These are phyloP conservation scores for Mycocentrospora acerina DNA, from an alignment of 2,329 filamentous ascomycete species.

Conservation along the genomic window DNA sequence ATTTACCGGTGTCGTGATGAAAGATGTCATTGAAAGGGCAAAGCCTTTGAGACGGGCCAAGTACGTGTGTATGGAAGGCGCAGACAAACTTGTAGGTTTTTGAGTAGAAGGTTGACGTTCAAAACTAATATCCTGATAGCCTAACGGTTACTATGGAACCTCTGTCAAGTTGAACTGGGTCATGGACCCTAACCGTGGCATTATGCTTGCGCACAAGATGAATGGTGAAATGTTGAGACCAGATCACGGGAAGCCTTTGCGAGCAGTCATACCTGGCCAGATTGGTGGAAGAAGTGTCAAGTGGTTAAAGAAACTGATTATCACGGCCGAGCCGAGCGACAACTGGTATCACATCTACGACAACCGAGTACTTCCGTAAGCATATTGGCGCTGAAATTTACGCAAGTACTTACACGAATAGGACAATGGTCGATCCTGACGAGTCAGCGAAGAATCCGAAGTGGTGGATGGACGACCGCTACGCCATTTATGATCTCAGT, in stretches of 20 bases:
- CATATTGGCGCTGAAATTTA: slow-evolving; percentile 3
- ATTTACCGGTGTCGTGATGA: slow-evolving; percentile 80
- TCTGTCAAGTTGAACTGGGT: slow-evolving; percentile 87
- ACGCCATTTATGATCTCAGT: slow-evolving; percentile 90
- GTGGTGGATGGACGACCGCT: slow-evolving; percentile 86
- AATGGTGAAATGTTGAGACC: slow-evolving; percentile 79
- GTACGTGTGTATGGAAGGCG: slow-evolving; percentile 90
- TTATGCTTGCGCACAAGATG: slow-evolving; percentile 89
- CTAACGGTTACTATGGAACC: slow-evolving; percentile 87
- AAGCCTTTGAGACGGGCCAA: slow-evolving; percentile 68
- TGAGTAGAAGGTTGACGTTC: rapidly evolving
- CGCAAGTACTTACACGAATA: slow-evolving; percentile 19
- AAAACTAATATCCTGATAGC: slow-evolving; percentile 45
- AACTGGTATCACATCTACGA: slow-evolving; percentile 98
- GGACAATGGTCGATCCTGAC: slow-evolving; percentile 79
- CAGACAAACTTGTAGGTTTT: slow-evolving; percentile 66
- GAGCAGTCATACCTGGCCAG: slow-evolving; percentile 83
- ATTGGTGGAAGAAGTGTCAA: slow-evolving; percentile 93
- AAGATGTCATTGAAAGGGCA: slow-evolving; percentile 68
- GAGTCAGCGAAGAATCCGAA: slow-evolving; percentile 71
- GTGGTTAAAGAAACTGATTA: slow-evolving; percentile 79
- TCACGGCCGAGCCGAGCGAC: slow-evolving; percentile 77
- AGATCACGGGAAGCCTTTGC: slow-evolving; percentile 82
- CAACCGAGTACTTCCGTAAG: slow-evolving; percentile 77
- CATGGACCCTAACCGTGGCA: slow-evolving; percentile 77